A percentile compares a stretch with the other conserved stretches of the same genome.
Evolutionary conservation across 768 basidiomycete genomes (phyloP).

Genomic region (Serendipita vermifera): DNA sequence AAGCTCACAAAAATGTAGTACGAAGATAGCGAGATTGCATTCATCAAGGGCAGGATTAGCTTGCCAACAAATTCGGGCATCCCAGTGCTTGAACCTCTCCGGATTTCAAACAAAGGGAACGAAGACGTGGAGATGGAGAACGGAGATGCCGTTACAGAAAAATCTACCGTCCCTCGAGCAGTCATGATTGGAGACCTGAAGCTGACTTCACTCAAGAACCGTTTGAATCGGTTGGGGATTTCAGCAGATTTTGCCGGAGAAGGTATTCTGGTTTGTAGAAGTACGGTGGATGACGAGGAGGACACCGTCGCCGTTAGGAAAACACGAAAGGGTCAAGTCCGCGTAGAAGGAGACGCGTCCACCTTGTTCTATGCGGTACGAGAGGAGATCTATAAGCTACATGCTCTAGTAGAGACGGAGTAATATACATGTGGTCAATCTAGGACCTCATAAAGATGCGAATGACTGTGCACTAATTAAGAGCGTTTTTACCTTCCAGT

Average conservation of each 20-base stretch:
- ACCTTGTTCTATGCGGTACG: constrained; percentile 82
- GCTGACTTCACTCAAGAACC: constrained; percentile 74
- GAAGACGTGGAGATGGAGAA: constrained; percentile 1
- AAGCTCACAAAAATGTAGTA: constrained; percentile 40
- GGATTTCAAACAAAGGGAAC: background rate
- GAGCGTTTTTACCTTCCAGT: background rate
- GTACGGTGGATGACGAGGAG: constrained; percentile 29
- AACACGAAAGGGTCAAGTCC: constrained; percentile 69
- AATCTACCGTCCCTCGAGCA: constrained; percentile 53
- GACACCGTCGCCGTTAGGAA: constrained; percentile 71
- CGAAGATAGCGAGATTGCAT: constrained; percentile 95
- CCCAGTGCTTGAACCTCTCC: constrained; percentile 67
- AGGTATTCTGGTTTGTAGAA: constrained; percentile 78
- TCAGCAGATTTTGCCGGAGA: constrained; percentile 94
- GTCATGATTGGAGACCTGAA: constrained; percentile 98
- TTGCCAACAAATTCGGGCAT: constrained; percentile 78
- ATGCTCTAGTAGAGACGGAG: constrained; percentile 64
- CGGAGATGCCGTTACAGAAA: constrained; percentile 15
- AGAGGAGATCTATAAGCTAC: constrained; percentile 76
- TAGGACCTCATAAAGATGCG: constrained; percentile 2
- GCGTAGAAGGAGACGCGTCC: constrained; percentile 80
- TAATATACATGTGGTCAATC: no score
- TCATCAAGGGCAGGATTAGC: constrained; percentile 76
- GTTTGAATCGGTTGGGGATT: constrained; percentile 59
- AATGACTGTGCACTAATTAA: constrained; percentile 4